phyloP scores from a whole-genome alignment of 1,139 yeast species.

The Suhomyces taliae region DNA sequence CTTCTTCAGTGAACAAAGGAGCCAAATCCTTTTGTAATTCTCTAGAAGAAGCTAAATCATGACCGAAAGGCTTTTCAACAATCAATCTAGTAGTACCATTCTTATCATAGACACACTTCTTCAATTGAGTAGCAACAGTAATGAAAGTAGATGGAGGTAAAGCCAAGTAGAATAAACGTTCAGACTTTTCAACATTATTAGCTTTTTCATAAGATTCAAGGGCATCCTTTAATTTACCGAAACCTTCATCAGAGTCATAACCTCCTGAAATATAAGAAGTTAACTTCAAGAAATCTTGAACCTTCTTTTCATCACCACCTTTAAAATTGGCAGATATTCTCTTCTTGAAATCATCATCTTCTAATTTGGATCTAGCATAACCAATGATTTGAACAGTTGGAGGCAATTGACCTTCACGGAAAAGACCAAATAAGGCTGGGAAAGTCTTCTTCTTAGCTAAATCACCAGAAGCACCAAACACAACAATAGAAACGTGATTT shows the following conservation, averaged over 20 bases:
- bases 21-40: slow-evolving; percentile 74
- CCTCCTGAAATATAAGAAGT: slow-evolving; percentile 73
- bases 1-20: slow-evolving; percentile 88
- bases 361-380: slow-evolving; percentile 81
- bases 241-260: slow-evolving; percentile 80
- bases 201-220: slow-evolving; percentile 61
- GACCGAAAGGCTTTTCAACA: slow-evolving; percentile 98
- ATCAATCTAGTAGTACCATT: slow-evolving; percentile 78
- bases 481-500: slow-evolving; percentile 71
- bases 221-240: slow-evolving; percentile 50
- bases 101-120: slow-evolving; percentile 59
- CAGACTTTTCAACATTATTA: slow-evolving; percentile 48
- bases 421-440: slow-evolving; percentile 74
- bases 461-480: slow-evolving; percentile 97
- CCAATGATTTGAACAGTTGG: slow-evolving; percentile 74
- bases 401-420: slow-evolving; percentile 79
- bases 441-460: slow-evolving; percentile 94
- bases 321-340: slow-evolving; percentile 66
- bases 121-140: slow-evolving; percentile 71
- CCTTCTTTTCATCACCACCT: slow-evolving; percentile 49
- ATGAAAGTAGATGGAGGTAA: slow-evolving; percentile 93
- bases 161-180: slow-evolving; percentile 87
- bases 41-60: slow-evolving; percentile 76
- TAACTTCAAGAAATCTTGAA: slow-evolving; percentile 63
- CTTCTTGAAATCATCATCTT: slow-evolving; percentile 62